Base-by-base conservation (phyloP, 2,329 filamentous ascomycete genomes). In the Lachnellula cervina region DNA sequence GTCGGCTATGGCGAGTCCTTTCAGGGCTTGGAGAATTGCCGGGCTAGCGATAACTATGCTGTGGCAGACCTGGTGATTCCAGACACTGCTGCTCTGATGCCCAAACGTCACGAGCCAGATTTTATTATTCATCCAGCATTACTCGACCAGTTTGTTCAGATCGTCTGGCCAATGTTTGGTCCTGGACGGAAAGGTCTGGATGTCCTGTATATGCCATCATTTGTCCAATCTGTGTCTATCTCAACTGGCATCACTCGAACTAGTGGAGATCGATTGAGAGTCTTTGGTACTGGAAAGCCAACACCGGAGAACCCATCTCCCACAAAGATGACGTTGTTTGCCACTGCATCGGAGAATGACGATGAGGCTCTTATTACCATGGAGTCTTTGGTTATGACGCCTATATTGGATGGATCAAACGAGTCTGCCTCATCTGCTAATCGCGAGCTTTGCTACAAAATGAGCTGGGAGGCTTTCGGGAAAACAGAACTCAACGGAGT, bases 1-100 rank as follows among this genome's bases (percentile, higher is more conserved):
- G 77, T 79, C 0, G 68, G 70, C 1, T 82, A 82, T 58, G 80
- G 80, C 0, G 67, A 74, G 1, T 72, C 72, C 0, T 83, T 83
- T 69, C 78, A 79, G 63, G 76, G 78, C 3, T 61, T 83, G 9
- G 69, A 70, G 44, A 73, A 76, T 52, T 78, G 76, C 62, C 71
- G 70, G 21, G 74, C 76, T 4, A 72, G 70, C 11, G 62, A 65
- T 21, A 50, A 48, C 5, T 64, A 67, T 34, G 68, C 70, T 2
- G 60, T 69, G 8, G 72, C 70, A 2, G 67, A 71, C 4, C 62
- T 78, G 7, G 60, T 68, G 11, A 66, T 78, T 3, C 72, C 72
- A 2, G 72, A 80, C 47, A 80, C 77, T 0, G 66, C 67, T 1
- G 59, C 67, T 1, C 59, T 67, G 1, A 80, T 81, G 79, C 77